phyloP scores from a whole-genome alignment of 2,329 filamentous ascomycete genomes.

The Dothistroma pini region DNA sequence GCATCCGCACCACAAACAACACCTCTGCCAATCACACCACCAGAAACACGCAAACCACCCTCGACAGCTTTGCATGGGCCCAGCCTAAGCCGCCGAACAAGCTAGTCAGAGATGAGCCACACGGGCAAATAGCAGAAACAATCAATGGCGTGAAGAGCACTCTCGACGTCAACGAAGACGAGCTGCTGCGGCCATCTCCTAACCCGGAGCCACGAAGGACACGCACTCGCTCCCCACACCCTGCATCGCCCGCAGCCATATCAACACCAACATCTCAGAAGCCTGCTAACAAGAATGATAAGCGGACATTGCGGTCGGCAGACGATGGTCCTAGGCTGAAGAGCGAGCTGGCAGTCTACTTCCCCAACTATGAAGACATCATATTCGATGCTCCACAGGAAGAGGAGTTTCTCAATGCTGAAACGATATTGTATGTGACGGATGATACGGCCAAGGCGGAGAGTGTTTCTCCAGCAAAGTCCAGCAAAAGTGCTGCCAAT shows the following conservation, averaged over 20 bases:
- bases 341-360: slow-evolving; percentile 87
- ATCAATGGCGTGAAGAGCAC: slow-evolving; percentile 41
- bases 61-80: slow-evolving; percentile 23
- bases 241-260: neutral
- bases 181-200: slow-evolving; percentile 15
- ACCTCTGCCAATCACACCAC: neutral
- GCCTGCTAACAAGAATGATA: slow-evolving; percentile 49
- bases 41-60: slow-evolving; percentile 24
- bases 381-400: slow-evolving; percentile 81
- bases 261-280: slow-evolving; percentile 7
- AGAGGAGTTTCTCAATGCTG: slow-evolving; percentile 55
- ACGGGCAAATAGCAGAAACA: slow-evolving; percentile 41
- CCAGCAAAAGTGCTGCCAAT: slow-evolving; percentile 8
- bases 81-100: slow-evolving; percentile 39
- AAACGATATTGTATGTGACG: slow-evolving; percentile 29
- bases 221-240: slow-evolving; percentile 12
- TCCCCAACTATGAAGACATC: slow-evolving; percentile 90
- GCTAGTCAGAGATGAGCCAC: slow-evolving; percentile 42
- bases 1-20: slow-evolving; percentile 18
- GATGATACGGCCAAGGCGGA: slow-evolving; percentile 25
- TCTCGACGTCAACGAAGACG: slow-evolving; percentile 27
- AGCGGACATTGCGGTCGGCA: slow-evolving; percentile 78
- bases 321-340: slow-evolving; percentile 78
- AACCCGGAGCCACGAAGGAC: slow-evolving; percentile 14
- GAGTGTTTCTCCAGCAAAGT: slow-evolving; percentile 14